Evolutionary conservation across 2,329 filamentous ascomycete genomes (phyloP), one percentile per base, ranked within the genome.

Genomic region (Penicillium glabrum): DNA sequence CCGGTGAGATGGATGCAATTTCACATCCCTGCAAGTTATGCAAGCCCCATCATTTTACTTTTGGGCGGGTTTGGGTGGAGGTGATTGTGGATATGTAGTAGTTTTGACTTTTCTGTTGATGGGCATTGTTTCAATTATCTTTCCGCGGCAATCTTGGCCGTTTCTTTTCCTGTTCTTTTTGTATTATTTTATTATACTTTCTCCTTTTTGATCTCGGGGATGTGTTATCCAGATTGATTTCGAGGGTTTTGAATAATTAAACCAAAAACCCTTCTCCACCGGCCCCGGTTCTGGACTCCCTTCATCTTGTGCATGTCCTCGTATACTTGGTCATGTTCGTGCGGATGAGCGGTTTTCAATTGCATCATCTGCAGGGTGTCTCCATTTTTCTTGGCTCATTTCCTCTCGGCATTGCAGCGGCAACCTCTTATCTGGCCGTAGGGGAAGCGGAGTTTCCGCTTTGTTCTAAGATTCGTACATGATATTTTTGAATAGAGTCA

Each of bases 401-500:
- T 21, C 33, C 47, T 35, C 47, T 46, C 48, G 53, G 53, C 47
- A 47, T 29, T 29, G 43, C 24, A 37, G 33, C 43, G 43, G 41
- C 47, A 51, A 19, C 21, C 14, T 46, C 49, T 43, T 44, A 44
- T 51, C 49, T 35, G 16, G 24, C 23, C n/a, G 26, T 11, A 6
- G n/a, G 26, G n/a, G n/a, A 19, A 27, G 23, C 5, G 3, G 16
- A 23, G 10, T n/a, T 48, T 37, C 19, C 45, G 16, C 2, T 33
- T 47, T 37, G 46, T 48, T 41, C 47, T 50, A 50, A 41, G 8
- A 50, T 50, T 50, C 35, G 35, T 50, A 50, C 58, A 61, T 49
- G 56, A 57, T 49, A 56, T 57, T 53, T 46, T 10, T 13, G 16
- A 5, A 41, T 24, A 54, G 52, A 57, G 59, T 66, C 62, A 61